Base-by-base conservation (phyloP, 2,329 filamentous ascomycete genomes). In the Colletotrichum lini region DNA sequence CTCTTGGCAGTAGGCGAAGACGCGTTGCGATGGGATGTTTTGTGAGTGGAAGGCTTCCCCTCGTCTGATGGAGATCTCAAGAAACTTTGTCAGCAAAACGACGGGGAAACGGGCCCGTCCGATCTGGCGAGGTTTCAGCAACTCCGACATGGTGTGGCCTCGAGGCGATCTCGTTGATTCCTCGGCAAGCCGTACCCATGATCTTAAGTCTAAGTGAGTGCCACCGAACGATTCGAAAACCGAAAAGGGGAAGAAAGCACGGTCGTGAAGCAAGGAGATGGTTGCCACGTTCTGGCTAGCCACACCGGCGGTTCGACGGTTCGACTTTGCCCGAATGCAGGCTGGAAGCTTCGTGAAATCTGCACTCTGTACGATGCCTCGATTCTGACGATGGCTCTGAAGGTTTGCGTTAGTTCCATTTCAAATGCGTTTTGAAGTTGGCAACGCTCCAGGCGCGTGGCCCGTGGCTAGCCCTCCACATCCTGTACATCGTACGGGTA, bases 261-360 rank as follows among this genome's bases (percentile, higher is more conserved):
- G 30, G 23, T 7, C 12, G 23, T 21, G 8, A 40, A 67, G 53
- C 52, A 42, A 64, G 58, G 65, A 53, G 7, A 58, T 59, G 65
- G 65, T 9, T 53, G 69, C n/a, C 65, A 54, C 4, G 18, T 38
- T 26, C 35, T 42, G 16, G 47, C 38, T 23, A 30, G 42, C 35
- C 45, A 8, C 42, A 53, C 30, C 38, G 38, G 54, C 30, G 30
- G 30, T 30, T 8, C 30, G 18, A 15, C 65, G 40, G 35, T 69
- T 71, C 65, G 59, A 68, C 53, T n/a, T 63, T 52, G 26, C 69
- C 64, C 58, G 68, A 18, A 71, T 67, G 57, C 64, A 68, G 26
- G 58, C 40, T 42, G 45, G 40, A 68, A 58, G 65, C 59, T 72
- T 69, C 58, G 45, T 40, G 3, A 50, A 54, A 38, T 44, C 52